phyloP scores from a whole-genome alignment of 1,284 basidiomycete species.

The Inonotus hispidus region DNA sequence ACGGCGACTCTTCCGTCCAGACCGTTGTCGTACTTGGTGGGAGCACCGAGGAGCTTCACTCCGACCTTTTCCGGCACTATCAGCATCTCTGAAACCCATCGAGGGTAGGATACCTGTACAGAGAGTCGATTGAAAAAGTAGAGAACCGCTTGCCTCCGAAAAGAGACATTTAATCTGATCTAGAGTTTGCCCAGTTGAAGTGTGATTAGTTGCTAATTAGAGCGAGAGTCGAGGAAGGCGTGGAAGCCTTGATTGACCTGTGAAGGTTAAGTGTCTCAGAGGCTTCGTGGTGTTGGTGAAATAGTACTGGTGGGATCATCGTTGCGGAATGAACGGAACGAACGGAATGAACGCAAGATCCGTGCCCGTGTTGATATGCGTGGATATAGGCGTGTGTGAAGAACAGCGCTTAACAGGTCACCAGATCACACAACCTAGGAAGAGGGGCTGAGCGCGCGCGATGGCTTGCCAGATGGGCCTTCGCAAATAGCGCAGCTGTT shows the following conservation, averaged over 20 bases:
- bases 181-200: background rate
- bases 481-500: background rate
- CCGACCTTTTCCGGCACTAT: background rate
- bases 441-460: background rate
- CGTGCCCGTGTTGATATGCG: background rate
- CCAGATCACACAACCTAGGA: background rate
- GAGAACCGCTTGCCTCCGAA: background rate
- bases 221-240: background rate
- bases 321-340: no score
- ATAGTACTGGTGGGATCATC: no score
- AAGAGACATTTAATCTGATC: background rate
- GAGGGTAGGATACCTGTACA: background rate
- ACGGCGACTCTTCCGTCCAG: background rate
- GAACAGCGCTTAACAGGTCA: background rate
- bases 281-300: background rate
- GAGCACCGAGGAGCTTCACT: background rate
- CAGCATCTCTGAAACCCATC: background rate
- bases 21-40: background rate
- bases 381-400: background rate
- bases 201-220: background rate
- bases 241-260: background rate
- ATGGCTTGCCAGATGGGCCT: background rate
- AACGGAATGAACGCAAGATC: background rate
- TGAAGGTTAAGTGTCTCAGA: background rate
- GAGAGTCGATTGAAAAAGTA: background rate